phyloP scores from a whole-genome alignment of 495 filamentous ascomycete species.

The Tuber melanosporum region DNA sequence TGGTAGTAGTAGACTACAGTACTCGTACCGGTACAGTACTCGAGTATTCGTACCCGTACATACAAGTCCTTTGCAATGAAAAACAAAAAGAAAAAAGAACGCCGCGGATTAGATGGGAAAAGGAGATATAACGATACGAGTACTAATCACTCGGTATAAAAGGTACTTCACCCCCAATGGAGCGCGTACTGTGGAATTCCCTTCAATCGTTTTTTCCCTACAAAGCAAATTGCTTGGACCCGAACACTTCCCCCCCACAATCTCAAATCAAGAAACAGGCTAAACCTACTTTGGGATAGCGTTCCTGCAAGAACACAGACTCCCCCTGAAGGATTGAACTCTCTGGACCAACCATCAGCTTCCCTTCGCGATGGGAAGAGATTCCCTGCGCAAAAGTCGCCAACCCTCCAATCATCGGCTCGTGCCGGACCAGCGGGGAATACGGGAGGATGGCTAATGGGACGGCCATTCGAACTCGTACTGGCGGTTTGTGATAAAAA shows the following conservation, averaged over 20 bases:
- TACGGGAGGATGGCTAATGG: not conserved
- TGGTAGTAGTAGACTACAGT: too few relatives aligned
- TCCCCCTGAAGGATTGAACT: not conserved
- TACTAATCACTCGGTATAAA: not conserved
- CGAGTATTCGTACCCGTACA: too few relatives aligned
- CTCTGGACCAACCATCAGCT: not conserved
- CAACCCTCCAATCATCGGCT: not conserved
- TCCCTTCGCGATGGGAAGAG: not conserved
- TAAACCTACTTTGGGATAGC: not conserved
- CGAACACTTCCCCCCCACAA: not conserved
- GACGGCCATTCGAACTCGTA: not conserved
- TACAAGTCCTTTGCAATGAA: not conserved
- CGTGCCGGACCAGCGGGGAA: not conserved
- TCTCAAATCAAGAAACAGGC: not conserved
- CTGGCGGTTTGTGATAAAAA: not conserved
- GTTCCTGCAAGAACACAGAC: not conserved
- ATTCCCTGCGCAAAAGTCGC: not conserved
- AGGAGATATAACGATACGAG: not conserved
- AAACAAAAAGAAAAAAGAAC: not conserved
- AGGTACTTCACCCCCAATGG: not conserved
- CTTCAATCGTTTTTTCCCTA: not conserved
- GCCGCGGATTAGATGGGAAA: not conserved
- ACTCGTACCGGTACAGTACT: not conserved
- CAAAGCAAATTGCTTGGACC: not conserved
- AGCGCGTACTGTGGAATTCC: not conserved